Conservation (phyloP, 352 stramenopile genomes). For the Blastocystis sp. region DNA sequence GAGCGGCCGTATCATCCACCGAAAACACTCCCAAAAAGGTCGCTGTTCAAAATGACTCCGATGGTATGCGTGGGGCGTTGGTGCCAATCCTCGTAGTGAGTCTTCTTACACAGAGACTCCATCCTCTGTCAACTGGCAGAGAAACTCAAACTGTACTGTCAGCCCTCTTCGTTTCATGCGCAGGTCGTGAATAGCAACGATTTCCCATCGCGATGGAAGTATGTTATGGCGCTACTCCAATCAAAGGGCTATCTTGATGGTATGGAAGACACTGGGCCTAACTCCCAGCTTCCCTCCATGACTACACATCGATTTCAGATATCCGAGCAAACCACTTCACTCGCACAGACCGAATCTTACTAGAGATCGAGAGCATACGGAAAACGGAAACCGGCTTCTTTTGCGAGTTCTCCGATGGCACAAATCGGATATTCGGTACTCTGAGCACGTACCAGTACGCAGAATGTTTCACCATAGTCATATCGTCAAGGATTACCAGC, state of each 20-base stretch:
- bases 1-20: neutral
- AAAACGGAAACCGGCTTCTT: conserved; percentile 47
- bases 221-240: conserved; percentile 18
- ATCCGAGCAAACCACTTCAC: conserved; percentile 6
- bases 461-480: neutral
- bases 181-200: neutral
- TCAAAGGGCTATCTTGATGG: neutral
- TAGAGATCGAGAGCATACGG: conserved; percentile 34
- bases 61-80: neutral
- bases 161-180: neutral
- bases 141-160: neutral
- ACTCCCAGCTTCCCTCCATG: neutral
- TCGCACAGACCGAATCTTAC: neutral
- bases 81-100: neutral
- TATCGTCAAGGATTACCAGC: conserved; percentile 21
- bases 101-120: neutral
- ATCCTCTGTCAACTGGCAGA: neutral
- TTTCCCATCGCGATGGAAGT: conserved; percentile 15
- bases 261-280: neutral
- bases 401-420: conserved; percentile 37
- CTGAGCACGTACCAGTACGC: conserved; percentile 8
- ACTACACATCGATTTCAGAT: conserved; percentile 16
- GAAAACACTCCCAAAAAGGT: conserved; percentile 8
- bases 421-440: conserved; percentile 7
- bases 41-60: neutral